Evolutionary conservation across 108 stramenopile genomes (phyloP).

Genomic region (Nannochloropsis gaditana): DNA sequence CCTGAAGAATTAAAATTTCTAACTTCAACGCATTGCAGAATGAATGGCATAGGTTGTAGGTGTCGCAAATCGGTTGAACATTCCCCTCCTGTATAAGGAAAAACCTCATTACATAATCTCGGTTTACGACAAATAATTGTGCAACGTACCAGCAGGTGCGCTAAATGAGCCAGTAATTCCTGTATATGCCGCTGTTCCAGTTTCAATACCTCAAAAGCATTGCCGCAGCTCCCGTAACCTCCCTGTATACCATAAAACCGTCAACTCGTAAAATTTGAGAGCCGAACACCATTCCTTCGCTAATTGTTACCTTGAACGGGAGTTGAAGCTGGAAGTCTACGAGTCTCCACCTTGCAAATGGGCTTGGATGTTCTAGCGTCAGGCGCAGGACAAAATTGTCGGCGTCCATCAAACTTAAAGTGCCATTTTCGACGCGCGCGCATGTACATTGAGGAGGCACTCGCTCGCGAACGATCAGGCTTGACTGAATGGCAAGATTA

Average conservation of each 20-base stretch:
- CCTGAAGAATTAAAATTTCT: neutral
- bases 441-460: neutral
- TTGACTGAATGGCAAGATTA: neutral
- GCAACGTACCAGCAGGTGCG: neutral
- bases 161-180: neutral
- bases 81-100: neutral
- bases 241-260: neutral
- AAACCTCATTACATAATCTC: neutral
- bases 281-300: neutral
- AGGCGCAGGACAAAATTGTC: slow-evolving; percentile 3
- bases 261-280: no score
- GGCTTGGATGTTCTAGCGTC: neutral
- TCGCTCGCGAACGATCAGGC: neutral
- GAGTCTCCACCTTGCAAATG: neutral
- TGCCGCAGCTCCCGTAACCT: neutral
- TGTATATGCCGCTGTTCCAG: neutral
- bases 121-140: neutral
- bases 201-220: neutral
- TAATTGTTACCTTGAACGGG: neutral
- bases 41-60: neutral
- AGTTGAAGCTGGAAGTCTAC: neutral
- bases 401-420: neutral
- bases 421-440: slow-evolving; percentile 9
- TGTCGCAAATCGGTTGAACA: neutral
- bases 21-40: slow-evolving; percentile 17